These are phyloP conservation scores for Pseudogymnoascus sp. DNA, from an alignment of 2,329 filamentous ascomycete genomes.

Conservation along the genomic window DNA sequence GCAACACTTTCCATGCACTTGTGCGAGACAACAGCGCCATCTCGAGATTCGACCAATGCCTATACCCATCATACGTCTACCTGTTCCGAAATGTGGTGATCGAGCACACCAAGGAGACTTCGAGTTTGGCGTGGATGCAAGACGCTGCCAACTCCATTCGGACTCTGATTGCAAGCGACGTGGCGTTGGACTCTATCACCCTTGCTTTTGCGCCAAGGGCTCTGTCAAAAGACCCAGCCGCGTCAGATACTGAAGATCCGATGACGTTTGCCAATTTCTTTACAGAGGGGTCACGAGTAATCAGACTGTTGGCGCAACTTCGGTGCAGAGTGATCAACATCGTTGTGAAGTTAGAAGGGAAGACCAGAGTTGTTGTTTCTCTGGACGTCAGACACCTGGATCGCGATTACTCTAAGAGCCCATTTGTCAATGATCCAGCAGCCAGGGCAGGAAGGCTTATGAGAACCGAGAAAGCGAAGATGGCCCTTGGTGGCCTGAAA, in stretches of 20 bases:
- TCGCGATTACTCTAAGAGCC: neutral
- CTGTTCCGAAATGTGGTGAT: slow-evolving; percentile 20
- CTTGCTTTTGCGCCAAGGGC: slow-evolving; percentile 18
- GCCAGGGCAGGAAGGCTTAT: slow-evolving; percentile 12
- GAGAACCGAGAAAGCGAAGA: neutral
- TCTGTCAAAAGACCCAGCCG: slow-evolving; percentile 13
- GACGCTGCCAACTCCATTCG: slow-evolving; percentile 16
- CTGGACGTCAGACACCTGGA: slow-evolving; percentile 13
- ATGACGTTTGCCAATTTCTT: slow-evolving; percentile 24
- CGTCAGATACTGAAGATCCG: slow-evolving; percentile 14
- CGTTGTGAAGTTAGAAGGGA: slow-evolving; percentile 19
- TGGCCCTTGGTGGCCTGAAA: slow-evolving; percentile 20
- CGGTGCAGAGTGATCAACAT: slow-evolving; percentile 20
- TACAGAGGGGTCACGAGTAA: slow-evolving; percentile 15
- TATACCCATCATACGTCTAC: slow-evolving; percentile 13
- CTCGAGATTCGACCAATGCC: neutral
- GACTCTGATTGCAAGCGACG: slow-evolving; percentile 15
- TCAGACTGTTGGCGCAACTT: slow-evolving; percentile 18
- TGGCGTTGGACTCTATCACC: slow-evolving; percentile 19
- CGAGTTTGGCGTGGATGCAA: slow-evolving; percentile 17
- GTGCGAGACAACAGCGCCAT: slow-evolving; percentile 13
- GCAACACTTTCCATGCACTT: slow-evolving; percentile 22
- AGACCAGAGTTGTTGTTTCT: slow-evolving; percentile 13
- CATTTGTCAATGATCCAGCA: neutral
- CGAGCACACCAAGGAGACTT: slow-evolving; percentile 17